Conservation (phyloP, 129 eudicot genomes). For the Ambrosia trifida region DNA sequence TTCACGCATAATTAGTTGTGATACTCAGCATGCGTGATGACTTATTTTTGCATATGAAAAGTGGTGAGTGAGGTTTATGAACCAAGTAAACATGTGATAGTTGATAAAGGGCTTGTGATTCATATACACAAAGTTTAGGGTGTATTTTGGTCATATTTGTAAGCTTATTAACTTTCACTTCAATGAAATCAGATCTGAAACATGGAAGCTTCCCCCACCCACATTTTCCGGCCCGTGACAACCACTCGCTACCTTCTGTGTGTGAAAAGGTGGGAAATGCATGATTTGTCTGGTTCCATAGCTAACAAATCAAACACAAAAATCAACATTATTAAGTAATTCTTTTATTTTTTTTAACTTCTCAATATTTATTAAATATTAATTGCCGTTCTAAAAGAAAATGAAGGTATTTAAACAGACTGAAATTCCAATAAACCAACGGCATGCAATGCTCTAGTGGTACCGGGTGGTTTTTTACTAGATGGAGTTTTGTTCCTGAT, state of each 20-base stretch:
- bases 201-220: conserved; percentile 37
- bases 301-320: not conserved
- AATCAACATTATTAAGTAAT: not conserved
- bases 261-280: conserved; percentile 11
- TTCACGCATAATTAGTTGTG: too few species aligned
- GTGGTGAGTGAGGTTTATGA: not conserved
- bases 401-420: too few species aligned
- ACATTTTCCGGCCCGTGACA: conserved; percentile 27
- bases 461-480: too few species aligned
- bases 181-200: conserved; percentile 26
- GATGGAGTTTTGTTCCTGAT: too few species aligned
- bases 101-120: not conserved
- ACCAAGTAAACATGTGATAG: conserved; percentile 8
- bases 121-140: conserved; percentile 17
- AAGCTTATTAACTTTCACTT: conserved; percentile 8
- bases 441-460: too few species aligned
- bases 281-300: conserved; percentile 25
- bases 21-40: not conserved
- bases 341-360: too few species aligned
- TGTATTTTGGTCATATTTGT: not conserved
- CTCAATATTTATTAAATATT: too few species aligned
- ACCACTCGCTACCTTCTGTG: conserved; percentile 32
- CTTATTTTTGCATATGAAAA: not conserved
- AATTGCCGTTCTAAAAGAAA: too few species aligned
- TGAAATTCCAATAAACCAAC: too few species aligned